These are phyloP conservation scores for Aureobasidium sp. DNA, from an alignment of 2,329 filamentous ascomycete genomes.

Conservation along the genomic window DNA sequence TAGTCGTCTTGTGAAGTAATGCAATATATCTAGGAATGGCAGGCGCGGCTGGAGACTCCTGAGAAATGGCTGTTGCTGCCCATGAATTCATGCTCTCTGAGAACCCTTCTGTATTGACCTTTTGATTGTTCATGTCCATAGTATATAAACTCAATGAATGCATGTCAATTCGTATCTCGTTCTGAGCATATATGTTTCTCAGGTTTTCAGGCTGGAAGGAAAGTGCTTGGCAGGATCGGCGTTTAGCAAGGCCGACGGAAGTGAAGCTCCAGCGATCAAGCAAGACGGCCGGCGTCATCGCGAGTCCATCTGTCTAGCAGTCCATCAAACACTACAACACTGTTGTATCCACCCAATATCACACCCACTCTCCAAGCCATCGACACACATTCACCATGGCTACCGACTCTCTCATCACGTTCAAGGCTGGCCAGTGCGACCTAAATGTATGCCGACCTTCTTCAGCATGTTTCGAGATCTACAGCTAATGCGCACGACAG, in stretches of 20 bases:
- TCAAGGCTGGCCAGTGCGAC: constrained; percentile 90
- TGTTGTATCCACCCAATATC: not conserved
- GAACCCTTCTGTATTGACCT: not conserved
- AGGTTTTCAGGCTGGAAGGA: not conserved
- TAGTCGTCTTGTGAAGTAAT: too few relatives aligned
- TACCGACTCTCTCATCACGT: constrained; percentile 79
- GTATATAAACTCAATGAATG: not conserved
- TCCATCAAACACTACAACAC: not conserved
- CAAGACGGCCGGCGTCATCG: constrained; percentile 3
- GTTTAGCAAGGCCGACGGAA: not conserved
- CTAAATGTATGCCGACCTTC: constrained; percentile 58
- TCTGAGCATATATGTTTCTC: too few relatives aligned
- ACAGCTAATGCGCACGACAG: constrained; percentile 23
- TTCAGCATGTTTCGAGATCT: not conserved
- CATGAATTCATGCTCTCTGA: not conserved
- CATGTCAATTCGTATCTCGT: not conserved
- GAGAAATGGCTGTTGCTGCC: not conserved
- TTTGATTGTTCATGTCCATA: too few relatives aligned
- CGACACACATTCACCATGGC: constrained; percentile 57
- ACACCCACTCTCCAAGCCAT: not conserved
- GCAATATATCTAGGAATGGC: not conserved
- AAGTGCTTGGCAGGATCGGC: constrained; percentile 6
- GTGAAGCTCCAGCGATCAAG: constrained; percentile 2
- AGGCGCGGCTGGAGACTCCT: not conserved
- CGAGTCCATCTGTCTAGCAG: not conserved